Percentiles rank a stretch among this genome's conserved stretches.
Conservation (phyloP, 805 yeast genomes). For the Candida ortonii region DNA sequence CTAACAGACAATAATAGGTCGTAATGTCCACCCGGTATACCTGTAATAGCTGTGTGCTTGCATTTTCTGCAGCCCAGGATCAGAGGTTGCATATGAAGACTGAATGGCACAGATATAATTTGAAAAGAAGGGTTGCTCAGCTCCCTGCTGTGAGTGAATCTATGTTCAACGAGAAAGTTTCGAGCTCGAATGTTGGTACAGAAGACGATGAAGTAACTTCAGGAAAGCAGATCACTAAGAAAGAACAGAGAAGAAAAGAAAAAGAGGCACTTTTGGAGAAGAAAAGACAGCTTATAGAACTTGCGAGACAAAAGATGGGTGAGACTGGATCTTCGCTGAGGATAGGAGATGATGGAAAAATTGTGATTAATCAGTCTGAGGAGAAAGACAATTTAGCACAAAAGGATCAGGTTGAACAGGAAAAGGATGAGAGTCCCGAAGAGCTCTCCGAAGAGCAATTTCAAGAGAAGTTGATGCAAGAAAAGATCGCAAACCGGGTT, state of each 20-base stretch:
- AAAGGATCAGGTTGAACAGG: slow-evolving; percentile 9
- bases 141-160: slow-evolving; percentile 58
- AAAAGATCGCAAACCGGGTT: slow-evolving; percentile 43
- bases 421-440: slow-evolving; percentile 18
- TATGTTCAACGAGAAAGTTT: slow-evolving; percentile 30
- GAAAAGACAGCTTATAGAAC: slow-evolving; percentile 45
- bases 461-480: slow-evolving; percentile 41
- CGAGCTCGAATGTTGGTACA: slow-evolving; percentile 18
- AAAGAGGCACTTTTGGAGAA: slow-evolving; percentile 49
- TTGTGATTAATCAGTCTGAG: slow-evolving; percentile 19
- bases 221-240: slow-evolving; percentile 39
- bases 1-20: no score
- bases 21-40: slow-evolving; percentile 47
- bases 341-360: slow-evolving; percentile 27
- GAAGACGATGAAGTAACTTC: slow-evolving; percentile 29
- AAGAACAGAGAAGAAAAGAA: slow-evolving; percentile 48
- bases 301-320: slow-evolving; percentile 42
- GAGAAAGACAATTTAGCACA: no score
- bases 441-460: slow-evolving; percentile 40
- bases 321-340: slow-evolving; percentile 28
- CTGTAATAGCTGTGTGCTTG: slow-evolving; percentile 85
- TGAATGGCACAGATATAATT: slow-evolving; percentile 96
- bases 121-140: slow-evolving; percentile 87
- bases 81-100: slow-evolving; percentile 95
- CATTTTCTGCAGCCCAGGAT: slow-evolving; percentile 74